Percentiles rank a stretch among this genome's conserved stretches.
phyloP scores from a whole-genome alignment of 1,284 basidiomycete genomes.

The Ganoderma sp. region DNA sequence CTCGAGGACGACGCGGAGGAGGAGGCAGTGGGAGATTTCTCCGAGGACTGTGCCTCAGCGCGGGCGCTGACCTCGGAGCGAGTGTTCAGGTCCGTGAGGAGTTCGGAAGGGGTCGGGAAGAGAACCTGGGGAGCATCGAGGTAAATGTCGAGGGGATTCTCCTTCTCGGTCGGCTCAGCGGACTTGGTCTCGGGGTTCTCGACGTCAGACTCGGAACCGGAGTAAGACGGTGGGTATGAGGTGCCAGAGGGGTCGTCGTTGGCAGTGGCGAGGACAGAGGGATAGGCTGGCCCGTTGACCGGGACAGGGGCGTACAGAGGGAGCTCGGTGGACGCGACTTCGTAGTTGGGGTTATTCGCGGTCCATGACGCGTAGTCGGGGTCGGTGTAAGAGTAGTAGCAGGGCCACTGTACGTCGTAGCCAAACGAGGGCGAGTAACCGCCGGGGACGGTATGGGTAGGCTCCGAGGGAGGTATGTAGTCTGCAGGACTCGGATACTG shows the following conservation, averaged over 20 bases:
- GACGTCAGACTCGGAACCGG: background rate
- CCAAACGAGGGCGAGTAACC: constrained; percentile 2
- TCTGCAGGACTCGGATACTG: constrained; percentile 1
- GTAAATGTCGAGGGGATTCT: constrained; percentile 38
- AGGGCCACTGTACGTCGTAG: background rate
- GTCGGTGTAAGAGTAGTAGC: constrained; percentile 19
- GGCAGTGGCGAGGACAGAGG: constrained; percentile 32
- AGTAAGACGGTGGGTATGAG: constrained; percentile 1
- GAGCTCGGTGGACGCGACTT: background rate
- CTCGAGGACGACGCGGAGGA: background rate
- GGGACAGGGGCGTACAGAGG: constrained; percentile 40
- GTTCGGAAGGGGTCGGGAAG: constrained; percentile 69
- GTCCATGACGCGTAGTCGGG: constrained; percentile 20
- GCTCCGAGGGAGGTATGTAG: background rate
- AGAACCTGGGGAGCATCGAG: constrained; percentile 45
- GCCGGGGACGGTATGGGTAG: constrained; percentile 17
- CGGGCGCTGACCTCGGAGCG: constrained; percentile 26
- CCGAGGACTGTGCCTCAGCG: constrained; percentile 15
- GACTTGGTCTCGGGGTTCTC: constrained; percentile 14
- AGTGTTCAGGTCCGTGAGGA: constrained; percentile 54
- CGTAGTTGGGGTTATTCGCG: background rate
- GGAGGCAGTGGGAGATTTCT: constrained; percentile 2
- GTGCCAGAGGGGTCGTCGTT: constrained; percentile 2
- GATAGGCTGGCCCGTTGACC: constrained; percentile 33
- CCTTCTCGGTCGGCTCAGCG: constrained; percentile 10